These are phyloP conservation scores for Tulasnella sp. DNA, from an alignment of 768 basidiomycete genomes.

Conservation along the genomic window DNA sequence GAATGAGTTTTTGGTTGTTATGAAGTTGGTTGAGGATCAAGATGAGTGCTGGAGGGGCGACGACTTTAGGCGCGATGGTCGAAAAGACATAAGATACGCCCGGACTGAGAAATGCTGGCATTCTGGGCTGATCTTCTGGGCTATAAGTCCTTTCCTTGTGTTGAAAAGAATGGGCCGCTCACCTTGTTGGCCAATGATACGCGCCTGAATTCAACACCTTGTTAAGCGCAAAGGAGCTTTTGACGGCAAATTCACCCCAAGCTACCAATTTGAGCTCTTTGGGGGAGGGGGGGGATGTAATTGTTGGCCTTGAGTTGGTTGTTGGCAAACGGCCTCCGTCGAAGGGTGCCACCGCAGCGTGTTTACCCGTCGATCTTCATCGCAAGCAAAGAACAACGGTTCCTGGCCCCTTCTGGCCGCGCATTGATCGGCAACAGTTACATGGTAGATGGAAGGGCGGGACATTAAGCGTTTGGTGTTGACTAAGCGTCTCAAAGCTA, in stretches of 20 bases:
- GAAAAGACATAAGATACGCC: not conserved
- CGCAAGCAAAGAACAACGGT: not conserved
- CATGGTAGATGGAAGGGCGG: no score
- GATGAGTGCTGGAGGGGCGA: not conserved
- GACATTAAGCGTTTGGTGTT: no score
- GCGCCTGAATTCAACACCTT: not conserved
- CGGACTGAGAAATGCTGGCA: conserved; percentile 1
- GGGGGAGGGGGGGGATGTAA: not conserved
- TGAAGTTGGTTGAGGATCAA: not conserved
- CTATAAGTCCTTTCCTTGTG: not conserved
- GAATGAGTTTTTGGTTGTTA: not conserved
- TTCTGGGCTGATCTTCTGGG: not conserved
- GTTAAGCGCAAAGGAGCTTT: not conserved
- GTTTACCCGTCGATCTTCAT: not conserved
- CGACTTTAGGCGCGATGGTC: not conserved
- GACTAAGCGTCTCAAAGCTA: no score
- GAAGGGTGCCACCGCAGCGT: not conserved
- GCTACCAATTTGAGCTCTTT: not conserved
- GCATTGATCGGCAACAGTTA: no score
- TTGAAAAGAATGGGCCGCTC: not conserved
- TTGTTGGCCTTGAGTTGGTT: not conserved
- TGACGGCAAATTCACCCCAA: not conserved
- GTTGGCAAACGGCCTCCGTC: not conserved
- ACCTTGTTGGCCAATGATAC: not conserved
- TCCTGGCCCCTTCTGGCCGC: not conserved